Percentiles rank a stretch among this genome's conserved stretches.
These are phyloP conservation scores for Taiwanofungus camphoratus DNA, from an alignment of 1,284 basidiomycete species.

Conservation along the genomic window DNA sequence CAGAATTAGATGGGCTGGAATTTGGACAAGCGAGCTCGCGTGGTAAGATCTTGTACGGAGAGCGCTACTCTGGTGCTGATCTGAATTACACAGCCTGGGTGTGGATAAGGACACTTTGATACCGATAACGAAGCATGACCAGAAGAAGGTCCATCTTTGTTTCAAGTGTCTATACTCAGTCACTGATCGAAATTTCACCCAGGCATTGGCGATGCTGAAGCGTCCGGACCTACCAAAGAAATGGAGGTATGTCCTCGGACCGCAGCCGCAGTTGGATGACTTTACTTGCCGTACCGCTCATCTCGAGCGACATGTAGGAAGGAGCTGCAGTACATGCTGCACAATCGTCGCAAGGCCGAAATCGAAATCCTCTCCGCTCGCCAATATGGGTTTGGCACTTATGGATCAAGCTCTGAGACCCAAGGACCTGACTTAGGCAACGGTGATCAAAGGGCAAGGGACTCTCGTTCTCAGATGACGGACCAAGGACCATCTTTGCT, in stretches of 20 bases:
- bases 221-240: constrained; percentile 45
- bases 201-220: constrained; percentile 69
- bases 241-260: constrained; percentile 61
- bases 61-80: background rate
- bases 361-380: constrained; percentile 63
- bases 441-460: background rate
- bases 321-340: constrained; percentile 76
- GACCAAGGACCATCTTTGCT: constrained; percentile 11
- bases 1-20: constrained; percentile 73
- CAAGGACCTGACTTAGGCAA: background rate
- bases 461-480: background rate
- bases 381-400: background rate
- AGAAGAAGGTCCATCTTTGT: constrained; percentile 54
- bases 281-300: background rate
- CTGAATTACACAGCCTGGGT: constrained; percentile 40
- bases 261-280: background rate
- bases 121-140: constrained; percentile 66
- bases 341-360: constrained; percentile 80
- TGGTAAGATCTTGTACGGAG: constrained; percentile 33
- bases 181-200: constrained; percentile 3
- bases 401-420: no score
- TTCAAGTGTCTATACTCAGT: background rate
- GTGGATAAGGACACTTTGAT: constrained; percentile 59
- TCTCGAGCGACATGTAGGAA: constrained; percentile 39
- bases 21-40: constrained; percentile 64